phyloP scores from a whole-genome alignment of 441 rosid genomes.

The Daphne laureola region DNA sequence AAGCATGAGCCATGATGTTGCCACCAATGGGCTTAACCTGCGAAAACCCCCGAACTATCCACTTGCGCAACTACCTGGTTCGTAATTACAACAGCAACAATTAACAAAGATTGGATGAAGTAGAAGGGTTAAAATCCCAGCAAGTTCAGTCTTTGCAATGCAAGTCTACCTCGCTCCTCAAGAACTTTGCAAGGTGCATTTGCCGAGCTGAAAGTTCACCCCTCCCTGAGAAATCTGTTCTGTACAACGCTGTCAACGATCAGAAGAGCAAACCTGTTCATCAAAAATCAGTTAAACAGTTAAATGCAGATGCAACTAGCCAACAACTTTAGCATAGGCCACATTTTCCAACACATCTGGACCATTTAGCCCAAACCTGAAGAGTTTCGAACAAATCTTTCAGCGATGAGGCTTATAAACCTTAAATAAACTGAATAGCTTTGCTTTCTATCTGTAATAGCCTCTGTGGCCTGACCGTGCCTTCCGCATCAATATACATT shows the following conservation, averaged over 20 bases:
- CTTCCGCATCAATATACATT: constrained; percentile 97
- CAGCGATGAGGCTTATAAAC: constrained; percentile 7
- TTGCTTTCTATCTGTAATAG: constrained; percentile 49
- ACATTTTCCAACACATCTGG: constrained; percentile 94
- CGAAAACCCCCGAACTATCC: constrained; percentile 89
- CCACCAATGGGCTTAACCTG: constrained; percentile 95
- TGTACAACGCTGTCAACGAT: constrained; percentile 90
- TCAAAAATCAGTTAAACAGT: constrained; percentile 13
- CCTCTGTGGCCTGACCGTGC: constrained; percentile 92
- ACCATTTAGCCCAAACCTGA: constrained; percentile 83
- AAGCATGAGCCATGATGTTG: constrained; percentile 96
- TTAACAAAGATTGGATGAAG: too few species aligned
- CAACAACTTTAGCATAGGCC: constrained; percentile 47
- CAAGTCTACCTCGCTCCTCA: constrained; percentile 74
- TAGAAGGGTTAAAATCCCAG: too few species aligned
- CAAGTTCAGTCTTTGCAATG: neutral
- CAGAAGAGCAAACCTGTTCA: constrained; percentile 85
- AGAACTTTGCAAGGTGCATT: constrained; percentile 97
- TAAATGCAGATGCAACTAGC: constrained; percentile 1
- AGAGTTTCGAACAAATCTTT: constrained; percentile 11
- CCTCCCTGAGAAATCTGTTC: constrained; percentile 92
- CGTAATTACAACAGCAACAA: constrained; percentile 82
- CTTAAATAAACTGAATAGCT: constrained; percentile 6
- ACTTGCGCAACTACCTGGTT: constrained; percentile 98
- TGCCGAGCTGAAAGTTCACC: constrained; percentile 94